Conservation (phyloP, 2,329 filamentous ascomycete species). For the Fusarium secorum region DNA sequence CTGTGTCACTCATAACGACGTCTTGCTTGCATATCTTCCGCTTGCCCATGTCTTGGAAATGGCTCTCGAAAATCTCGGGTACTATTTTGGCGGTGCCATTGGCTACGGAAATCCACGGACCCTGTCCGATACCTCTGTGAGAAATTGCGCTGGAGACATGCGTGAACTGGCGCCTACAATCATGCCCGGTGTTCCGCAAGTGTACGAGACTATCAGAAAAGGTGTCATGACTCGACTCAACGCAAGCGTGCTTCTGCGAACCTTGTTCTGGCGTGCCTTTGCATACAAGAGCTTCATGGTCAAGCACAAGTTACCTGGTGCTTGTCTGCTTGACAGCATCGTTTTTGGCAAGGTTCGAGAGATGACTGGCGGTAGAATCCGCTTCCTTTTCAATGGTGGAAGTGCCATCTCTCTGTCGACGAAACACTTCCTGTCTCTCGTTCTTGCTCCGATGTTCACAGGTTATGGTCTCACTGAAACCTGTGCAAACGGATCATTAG, state of each 20-base stretch:
- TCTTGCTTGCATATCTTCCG: conserved; percentile 87
- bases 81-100: conserved; percentile 88
- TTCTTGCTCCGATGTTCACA: conserved; percentile 90
- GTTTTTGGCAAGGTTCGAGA: conserved; percentile 92
- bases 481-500: conserved; percentile 78
- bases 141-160: conserved; percentile 92
- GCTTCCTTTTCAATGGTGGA: conserved; percentile 92
- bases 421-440: conserved; percentile 87
- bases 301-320: conserved; percentile 67
- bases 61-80: conserved; percentile 86
- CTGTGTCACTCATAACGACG: conserved; percentile 78
- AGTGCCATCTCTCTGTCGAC: conserved; percentile 91
- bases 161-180: conserved; percentile 87
- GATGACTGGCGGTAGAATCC: conserved; percentile 83
- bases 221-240: conserved; percentile 83
- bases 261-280: conserved; percentile 78
- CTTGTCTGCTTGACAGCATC: conserved; percentile 76
- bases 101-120: conserved; percentile 92
- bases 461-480: conserved; percentile 97
- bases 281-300: conserved; percentile 66
- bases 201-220: conserved; percentile 97
- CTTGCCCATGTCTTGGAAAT: conserved; percentile 96
- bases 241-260: conserved; percentile 70
- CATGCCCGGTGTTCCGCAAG: conserved; percentile 91
- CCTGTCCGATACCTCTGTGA: conserved; percentile 82